phyloP scores from a whole-genome alignment of 2,329 filamentous ascomycete species.

The Colletotrichum navitas region DNA sequence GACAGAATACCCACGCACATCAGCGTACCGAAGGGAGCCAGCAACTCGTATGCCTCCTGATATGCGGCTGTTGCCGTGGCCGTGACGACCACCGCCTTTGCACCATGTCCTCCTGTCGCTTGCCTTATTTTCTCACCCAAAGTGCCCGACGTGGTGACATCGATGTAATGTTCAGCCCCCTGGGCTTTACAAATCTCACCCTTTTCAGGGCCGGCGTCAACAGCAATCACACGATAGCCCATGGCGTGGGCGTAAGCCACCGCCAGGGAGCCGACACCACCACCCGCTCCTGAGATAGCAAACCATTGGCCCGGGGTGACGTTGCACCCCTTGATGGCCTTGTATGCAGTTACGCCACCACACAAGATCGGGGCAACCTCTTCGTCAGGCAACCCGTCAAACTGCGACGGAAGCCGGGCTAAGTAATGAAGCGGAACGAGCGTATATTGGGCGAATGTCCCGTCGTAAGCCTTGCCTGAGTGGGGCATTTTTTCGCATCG shows the following conservation, averaged over 20 bases:
- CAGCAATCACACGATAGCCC: conserved; percentile 56
- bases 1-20: conserved; percentile 56
- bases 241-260: conserved; percentile 57
- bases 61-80: conserved; percentile 51
- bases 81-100: conserved; percentile 49
- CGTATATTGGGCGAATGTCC: conserved; percentile 56
- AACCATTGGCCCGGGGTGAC: conserved; percentile 52
- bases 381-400: conserved; percentile 51
- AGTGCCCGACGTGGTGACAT: conserved; percentile 46
- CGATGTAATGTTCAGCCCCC: conserved; percentile 56
- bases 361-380: conserved; percentile 57
- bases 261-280: conserved; percentile 55
- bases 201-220: conserved; percentile 53
- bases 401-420: conserved; percentile 46
- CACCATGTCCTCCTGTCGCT: conserved; percentile 45
- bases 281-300: conserved; percentile 54
- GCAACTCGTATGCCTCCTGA: conserved; percentile 50
- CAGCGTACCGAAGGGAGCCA: conserved; percentile 54
- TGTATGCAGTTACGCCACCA: conserved; percentile 59
- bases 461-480: conserved; percentile 51
- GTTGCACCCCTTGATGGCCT: conserved; percentile 52
- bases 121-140: conserved; percentile 46
- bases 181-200: conserved; percentile 47
- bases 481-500: conserved; percentile 52
- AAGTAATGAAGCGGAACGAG: conserved; percentile 53